Percentiles rank a stretch among this genome's conserved stretches.
phyloP scores from a whole-genome alignment of 345 rosid genomes.

The Xanthoceras sorbifolium region DNA sequence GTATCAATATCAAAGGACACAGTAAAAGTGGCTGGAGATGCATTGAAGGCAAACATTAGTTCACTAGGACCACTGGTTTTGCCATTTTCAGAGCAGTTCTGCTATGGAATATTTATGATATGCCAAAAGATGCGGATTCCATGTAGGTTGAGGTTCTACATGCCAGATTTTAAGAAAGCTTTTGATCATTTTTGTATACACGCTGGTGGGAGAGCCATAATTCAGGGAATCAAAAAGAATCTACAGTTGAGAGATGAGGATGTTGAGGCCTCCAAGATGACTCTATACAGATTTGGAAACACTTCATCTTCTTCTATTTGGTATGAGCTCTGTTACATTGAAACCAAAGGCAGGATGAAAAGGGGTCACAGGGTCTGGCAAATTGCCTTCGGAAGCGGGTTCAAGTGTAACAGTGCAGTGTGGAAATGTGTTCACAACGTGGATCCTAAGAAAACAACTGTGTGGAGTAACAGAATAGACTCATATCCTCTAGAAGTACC shows the following conservation, averaged over 20 bases:
- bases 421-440: constrained; percentile 48
- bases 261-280: constrained; percentile 64
- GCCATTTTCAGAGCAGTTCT: constrained; percentile 51
- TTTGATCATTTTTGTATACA: constrained; percentile 70
- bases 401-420: constrained; percentile 66
- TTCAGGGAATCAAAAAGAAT: constrained; percentile 52
- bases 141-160: constrained; percentile 24
- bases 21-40: constrained; percentile 51
- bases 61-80: constrained; percentile 49
- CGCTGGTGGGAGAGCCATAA: constrained; percentile 62
- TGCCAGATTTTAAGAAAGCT: constrained; percentile 59
- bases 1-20: constrained; percentile 52
- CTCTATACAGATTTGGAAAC: constrained; percentile 57
- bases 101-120: constrained; percentile 31
- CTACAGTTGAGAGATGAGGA: constrained; percentile 46
- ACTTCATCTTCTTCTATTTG: constrained; percentile 69
- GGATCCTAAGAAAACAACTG: constrained; percentile 33
- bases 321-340: constrained; percentile 54
- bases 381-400: constrained; percentile 66
- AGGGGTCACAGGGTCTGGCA: constrained; percentile 58
- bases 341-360: constrained; percentile 50
- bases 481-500: constrained; percentile 40
- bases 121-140: constrained; percentile 35
- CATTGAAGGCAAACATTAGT: constrained; percentile 48
- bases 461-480: constrained; percentile 49